phyloP scores from a whole-genome alignment of 1,284 basidiomycete genomes.

The Tylopilus orsonianus region DNA sequence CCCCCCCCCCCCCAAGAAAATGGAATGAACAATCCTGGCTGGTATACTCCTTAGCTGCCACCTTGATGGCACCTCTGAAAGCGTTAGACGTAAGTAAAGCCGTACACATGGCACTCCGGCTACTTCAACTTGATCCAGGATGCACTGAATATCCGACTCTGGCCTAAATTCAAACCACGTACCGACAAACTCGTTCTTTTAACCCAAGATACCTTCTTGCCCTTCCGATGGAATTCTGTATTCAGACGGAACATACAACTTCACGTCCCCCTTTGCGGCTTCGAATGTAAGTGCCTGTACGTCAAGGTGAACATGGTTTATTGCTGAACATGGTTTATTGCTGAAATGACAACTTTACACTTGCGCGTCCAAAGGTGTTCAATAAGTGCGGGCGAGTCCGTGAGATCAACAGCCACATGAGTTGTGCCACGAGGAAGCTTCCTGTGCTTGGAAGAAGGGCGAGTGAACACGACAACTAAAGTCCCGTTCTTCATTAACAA shows the following conservation, averaged over 20 bases:
- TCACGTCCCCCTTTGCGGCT: constrained; percentile 34
- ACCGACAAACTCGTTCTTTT: constrained; percentile 21
- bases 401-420: constrained; percentile 28
- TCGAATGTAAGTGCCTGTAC: constrained; percentile 27
- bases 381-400: constrained; percentile 22
- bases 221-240: constrained; percentile 29
- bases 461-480: constrained; percentile 16
- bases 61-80: neutral
- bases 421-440: constrained; percentile 21
- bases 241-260: constrained; percentile 37
- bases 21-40: constrained; percentile 23
- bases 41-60: neutral
- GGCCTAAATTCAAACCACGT: neutral
- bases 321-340: constrained; percentile 30
- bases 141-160: neutral
- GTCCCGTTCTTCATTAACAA: constrained; percentile 15
- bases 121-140: constrained; percentile 21
- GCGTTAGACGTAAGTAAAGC: constrained; percentile 27
- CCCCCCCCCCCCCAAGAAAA: constrained; percentile 15
- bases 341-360: constrained; percentile 33
- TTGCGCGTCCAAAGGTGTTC: constrained; percentile 28
- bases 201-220: constrained; percentile 18
- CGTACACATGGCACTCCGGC: constrained; percentile 27
- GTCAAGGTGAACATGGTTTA: constrained; percentile 21
- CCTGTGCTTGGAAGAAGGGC: constrained; percentile 9